Percentiles rank a stretch among this genome's conserved stretches.
Evolutionary conservation across 208 protist genomes (phyloP).

Genomic region (Acanthamoeba royreba): DNA sequence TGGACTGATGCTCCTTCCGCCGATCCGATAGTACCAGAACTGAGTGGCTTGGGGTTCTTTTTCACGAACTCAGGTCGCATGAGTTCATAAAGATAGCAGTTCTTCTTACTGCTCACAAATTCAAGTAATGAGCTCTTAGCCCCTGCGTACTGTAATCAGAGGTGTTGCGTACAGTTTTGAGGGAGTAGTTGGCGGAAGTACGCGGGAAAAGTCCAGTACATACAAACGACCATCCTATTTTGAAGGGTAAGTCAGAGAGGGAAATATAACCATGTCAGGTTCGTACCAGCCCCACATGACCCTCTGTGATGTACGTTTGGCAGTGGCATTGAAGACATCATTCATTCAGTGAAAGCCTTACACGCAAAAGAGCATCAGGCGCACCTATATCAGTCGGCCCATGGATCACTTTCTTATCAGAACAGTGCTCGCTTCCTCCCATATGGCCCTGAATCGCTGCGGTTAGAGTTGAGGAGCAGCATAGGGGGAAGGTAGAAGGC

Average conservation of each 20-base stretch:
- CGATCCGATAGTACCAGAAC: not conserved
- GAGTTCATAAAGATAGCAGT: not conserved
- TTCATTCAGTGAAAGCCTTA: not conserved
- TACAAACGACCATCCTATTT: not conserved
- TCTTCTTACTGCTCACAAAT: not conserved
- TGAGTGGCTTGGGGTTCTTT: constrained; percentile 20
- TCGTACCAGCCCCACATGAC: not conserved
- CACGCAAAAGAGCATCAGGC: not conserved
- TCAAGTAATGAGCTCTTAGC: not conserved
- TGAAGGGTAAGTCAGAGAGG: not conserved
- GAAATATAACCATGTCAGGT: not conserved
- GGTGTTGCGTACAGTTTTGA: not conserved
- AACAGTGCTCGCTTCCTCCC: not conserved
- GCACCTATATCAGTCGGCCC: not conserved
- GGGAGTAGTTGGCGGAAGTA: not conserved
- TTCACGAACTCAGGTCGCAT: not conserved
- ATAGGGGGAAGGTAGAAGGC: not conserved
- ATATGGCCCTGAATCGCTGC: not conserved
- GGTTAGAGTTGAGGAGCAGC: not conserved
- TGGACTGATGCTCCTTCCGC: not conserved
- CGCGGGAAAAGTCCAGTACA: constrained; percentile 21
- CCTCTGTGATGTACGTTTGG: not conserved
- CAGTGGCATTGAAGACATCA: not conserved
- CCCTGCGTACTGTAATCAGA: not conserved
- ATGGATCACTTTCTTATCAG: not conserved